These are phyloP conservation scores for Mrakia hoshinonis DNA, from an alignment of 768 basidiomycete genomes.

Conservation along the genomic window DNA sequence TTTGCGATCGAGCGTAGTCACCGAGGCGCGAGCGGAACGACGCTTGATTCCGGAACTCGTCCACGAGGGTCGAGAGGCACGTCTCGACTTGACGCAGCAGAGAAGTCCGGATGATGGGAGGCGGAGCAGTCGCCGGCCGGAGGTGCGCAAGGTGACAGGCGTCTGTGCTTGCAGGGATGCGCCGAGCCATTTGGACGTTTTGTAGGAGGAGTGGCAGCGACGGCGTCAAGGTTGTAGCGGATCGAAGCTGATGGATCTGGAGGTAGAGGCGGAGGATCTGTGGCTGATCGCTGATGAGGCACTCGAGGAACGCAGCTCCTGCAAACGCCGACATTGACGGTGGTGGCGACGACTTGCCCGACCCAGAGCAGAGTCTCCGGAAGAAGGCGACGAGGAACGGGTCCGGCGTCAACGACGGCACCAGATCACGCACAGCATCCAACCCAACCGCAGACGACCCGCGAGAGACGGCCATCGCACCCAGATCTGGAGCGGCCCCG, in stretches of 20 bases:
- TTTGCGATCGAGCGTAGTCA: background rate
- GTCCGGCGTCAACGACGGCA: constrained; percentile 78
- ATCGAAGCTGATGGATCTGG: constrained; percentile 5
- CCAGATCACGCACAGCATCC: constrained; percentile 71
- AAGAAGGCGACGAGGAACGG: constrained; percentile 70
- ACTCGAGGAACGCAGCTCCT: constrained; percentile 13
- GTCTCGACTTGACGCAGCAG: constrained; percentile 8
- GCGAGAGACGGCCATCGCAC: constrained; percentile 58
- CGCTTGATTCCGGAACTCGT: background rate
- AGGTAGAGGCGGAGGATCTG: constrained; percentile 24
- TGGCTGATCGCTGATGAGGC: constrained; percentile 26
- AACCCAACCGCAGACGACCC: constrained; percentile 60
- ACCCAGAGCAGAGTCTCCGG: constrained; percentile 55
- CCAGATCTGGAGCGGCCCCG: constrained; percentile 73
- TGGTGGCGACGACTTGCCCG: background rate
- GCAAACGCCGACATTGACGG: background rate
- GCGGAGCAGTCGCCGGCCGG: background rate
- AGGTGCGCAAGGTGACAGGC: background rate
- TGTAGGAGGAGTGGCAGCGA: background rate
- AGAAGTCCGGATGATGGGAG: constrained; percentile 4
- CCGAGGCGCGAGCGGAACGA: background rate
- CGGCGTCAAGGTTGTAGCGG: background rate
- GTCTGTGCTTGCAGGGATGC: background rate
- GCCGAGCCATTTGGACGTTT: constrained; percentile 8
- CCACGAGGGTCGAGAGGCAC: background rate